These are phyloP conservation scores for Naumovozyma castellii DNA, from an alignment of 805 yeast species.

Conservation along the genomic window DNA sequence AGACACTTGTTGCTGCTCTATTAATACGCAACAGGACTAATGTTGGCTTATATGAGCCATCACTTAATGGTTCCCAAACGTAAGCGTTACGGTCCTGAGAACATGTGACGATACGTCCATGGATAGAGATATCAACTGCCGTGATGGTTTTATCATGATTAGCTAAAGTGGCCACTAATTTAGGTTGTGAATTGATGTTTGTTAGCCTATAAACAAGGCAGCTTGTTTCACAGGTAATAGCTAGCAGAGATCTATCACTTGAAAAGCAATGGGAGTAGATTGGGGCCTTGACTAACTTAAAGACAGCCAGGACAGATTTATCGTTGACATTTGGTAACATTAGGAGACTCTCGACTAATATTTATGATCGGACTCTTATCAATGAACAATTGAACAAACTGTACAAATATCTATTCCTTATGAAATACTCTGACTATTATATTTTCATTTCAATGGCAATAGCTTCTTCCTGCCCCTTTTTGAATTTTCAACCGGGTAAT, in stretches of 20 bases:
- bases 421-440: no score
- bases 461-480: no score
- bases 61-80: constrained; percentile 78
- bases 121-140: constrained; percentile 81
- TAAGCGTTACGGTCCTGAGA: constrained; percentile 96
- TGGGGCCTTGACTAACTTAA: constrained; percentile 71
- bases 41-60: constrained; percentile 68
- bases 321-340: constrained; percentile 13
- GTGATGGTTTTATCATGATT: constrained; percentile 94
- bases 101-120: constrained; percentile 89
- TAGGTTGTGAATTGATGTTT: constrained; percentile 41
- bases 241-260: constrained; percentile 53
- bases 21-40: constrained; percentile 85
- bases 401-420: no score
- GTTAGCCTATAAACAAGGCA: constrained; percentile 66
- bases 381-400: no score
- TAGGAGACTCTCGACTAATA: constrained; percentile 30
- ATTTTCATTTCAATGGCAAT: no score
- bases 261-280: constrained; percentile 89
- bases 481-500: no score
- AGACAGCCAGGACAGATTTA: constrained; percentile 29
- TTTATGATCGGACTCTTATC: no score
- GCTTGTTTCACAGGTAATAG: constrained; percentile 69
- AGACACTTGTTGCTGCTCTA: constrained; percentile 88
- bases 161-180: constrained; percentile 52